Base-by-base conservation (phyloP, 106 monocot genomes). In the Dendrobium catenatum region DNA sequence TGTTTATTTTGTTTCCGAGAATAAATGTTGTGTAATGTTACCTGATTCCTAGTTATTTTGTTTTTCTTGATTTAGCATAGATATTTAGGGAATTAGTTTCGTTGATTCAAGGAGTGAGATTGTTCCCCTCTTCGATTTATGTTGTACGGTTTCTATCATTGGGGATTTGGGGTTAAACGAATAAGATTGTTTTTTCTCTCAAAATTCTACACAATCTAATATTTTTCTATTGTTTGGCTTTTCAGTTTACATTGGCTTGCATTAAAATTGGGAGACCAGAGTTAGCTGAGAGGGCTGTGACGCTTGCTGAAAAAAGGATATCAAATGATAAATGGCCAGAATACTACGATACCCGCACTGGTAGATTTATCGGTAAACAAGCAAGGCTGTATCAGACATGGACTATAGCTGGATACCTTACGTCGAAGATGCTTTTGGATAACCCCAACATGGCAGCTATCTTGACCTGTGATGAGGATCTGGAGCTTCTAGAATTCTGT, bases 391-490 rank as follows among this genome's bases (percentile, higher is more conserved):
- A 94, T 80, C 92, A 95, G 79, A 93, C 95, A 20, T 95, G 95
- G 95, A 91, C 95, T 11, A 85, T 95, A 72, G 92, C 95, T 78
- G 92, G 92, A 76, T 93, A 83, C 31, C 81, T 95, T 49, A 83
- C 88, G 7, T 93, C 95, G 27, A 95, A 91, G 79, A 83, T 95
- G 87, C 84, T 95, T 47, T 78, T 95, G 81, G 87, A 89, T 81
- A 86, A 87, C 42, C 95, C 95, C 4, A 89, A 93, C 42, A 58
- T 91, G 80, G 92, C 92, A 43, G 67, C 87, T 16, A 85, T 94
- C 55, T 82, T 96, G 81, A 94, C 88, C 29, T 94, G 90, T 26
- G 96, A 96, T 16, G 96, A 96, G 81, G 96, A 96, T 66, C 83
- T 93, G 0, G 90, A 93, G 73, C 90, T 95, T 81, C 86, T 93